Conservation (phyloP, 2,329 filamentous ascomycete genomes). For the Paraphoma chrysanthemicola region DNA sequence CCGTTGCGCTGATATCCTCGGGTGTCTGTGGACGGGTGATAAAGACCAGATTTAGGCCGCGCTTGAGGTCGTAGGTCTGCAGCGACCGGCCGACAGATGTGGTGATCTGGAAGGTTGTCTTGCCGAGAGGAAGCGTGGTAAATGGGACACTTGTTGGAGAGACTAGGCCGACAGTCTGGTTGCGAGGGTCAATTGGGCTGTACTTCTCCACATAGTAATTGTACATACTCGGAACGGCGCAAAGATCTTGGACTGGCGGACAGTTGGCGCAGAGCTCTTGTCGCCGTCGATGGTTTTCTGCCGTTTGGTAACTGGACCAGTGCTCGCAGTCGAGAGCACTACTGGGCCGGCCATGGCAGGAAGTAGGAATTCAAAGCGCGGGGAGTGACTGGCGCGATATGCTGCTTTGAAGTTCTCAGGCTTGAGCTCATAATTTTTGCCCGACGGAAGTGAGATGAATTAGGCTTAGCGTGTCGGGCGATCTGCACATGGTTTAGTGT, state of each 20-base stretch:
- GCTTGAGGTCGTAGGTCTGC: constrained; percentile 93
- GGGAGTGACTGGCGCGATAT: neutral
- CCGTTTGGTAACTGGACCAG: constrained; percentile 72
- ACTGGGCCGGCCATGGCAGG: constrained; percentile 56
- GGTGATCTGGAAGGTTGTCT: constrained; percentile 96
- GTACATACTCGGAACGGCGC: constrained; percentile 83
- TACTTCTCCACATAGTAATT: no score
- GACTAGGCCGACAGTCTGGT: constrained; percentile 87
- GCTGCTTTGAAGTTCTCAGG: neutral
- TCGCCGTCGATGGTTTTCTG: constrained; percentile 43
- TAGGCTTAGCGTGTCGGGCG: constrained; percentile 28
- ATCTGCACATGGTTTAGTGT: constrained; percentile 25
- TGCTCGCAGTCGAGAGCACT: constrained; percentile 53
- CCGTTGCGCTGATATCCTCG: constrained; percentile 81
- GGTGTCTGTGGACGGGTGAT: constrained; percentile 91
- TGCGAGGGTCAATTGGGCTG: no score
- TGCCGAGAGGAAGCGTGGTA: constrained; percentile 85
- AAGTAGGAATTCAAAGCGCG: neutral
- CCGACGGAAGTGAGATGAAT: constrained; percentile 30
- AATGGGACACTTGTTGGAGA: constrained; percentile 92
- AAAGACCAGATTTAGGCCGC: constrained; percentile 90
- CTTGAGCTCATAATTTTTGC: constrained; percentile 17
- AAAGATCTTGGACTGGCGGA: constrained; percentile 77
- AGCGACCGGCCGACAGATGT: constrained; percentile 89
- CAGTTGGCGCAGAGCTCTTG: constrained; percentile 49